A percentile compares a stretch with the other conserved stretches of the same genome.
Evolutionary conservation across 2,329 filamentous ascomycete genomes (phyloP).

Genomic region (Sporothrix luriei): DNA sequence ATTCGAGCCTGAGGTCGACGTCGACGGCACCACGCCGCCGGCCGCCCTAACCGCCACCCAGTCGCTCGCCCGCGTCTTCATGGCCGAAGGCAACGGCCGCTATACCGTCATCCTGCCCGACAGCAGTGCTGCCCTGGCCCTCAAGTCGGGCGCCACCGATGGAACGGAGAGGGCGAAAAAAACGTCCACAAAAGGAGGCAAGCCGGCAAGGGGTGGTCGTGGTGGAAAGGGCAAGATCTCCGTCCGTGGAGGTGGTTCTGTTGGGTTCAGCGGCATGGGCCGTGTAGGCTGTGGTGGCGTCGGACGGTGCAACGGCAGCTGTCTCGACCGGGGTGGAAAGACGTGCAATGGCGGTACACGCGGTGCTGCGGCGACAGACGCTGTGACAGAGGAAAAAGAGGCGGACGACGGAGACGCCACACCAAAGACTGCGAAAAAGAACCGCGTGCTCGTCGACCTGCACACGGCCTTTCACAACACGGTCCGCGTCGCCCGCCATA

Average conservation of each 20-base stretch:
- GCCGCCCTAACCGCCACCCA: slow-evolving; percentile 62
- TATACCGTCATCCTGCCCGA: slow-evolving; percentile 74
- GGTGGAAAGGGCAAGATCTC: neutral
- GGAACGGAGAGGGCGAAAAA: neutral
- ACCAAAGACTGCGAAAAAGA: neutral
- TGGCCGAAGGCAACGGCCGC: slow-evolving; percentile 81
- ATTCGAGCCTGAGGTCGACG: slow-evolving; percentile 75
- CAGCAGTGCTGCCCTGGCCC: slow-evolving; percentile 39
- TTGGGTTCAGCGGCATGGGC: slow-evolving; percentile 8
- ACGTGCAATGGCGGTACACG: slow-evolving; percentile 14
- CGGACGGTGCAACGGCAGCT: slow-evolving; percentile 25
- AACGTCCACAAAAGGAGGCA: neutral
- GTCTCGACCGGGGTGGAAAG: slow-evolving; percentile 18
- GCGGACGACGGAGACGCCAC: slow-evolving; percentile 45
- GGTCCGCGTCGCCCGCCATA: slow-evolving; percentile 88
- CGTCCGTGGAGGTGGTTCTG: neutral
- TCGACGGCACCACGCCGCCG: slow-evolving; percentile 64
- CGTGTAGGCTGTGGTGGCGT: slow-evolving; percentile 4
- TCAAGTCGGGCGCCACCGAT: slow-evolving; percentile 11
- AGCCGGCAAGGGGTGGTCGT: neutral
- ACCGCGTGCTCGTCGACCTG: slow-evolving; percentile 71
- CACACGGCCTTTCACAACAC: slow-evolving; percentile 81
- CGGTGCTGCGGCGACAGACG: neutral
- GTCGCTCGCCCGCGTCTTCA: slow-evolving; percentile 74
- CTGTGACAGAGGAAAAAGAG: neutral